These are phyloP conservation scores for Sclerotinia borealis DNA, from an alignment of 2,329 filamentous ascomycete genomes.

Conservation along the genomic window DNA sequence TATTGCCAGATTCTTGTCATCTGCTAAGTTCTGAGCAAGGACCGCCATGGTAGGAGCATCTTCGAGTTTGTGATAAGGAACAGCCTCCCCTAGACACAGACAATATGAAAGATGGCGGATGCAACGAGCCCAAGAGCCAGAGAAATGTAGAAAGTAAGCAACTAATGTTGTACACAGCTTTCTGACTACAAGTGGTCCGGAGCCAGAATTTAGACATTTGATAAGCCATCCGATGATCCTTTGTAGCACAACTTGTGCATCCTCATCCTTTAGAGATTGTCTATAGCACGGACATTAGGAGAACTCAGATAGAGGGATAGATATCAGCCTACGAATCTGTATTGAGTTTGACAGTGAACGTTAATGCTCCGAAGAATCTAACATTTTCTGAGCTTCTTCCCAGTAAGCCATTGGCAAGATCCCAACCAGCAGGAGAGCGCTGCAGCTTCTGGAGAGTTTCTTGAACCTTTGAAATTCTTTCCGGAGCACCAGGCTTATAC, in stretches of 20 bases:
- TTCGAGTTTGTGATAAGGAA: slow-evolving; percentile 44
- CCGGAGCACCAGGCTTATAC: slow-evolving; percentile 40
- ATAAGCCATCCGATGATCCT: slow-evolving; percentile 60
- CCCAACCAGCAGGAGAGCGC: slow-evolving; percentile 75
- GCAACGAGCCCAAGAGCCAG: slow-evolving; percentile 59
- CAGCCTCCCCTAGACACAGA: slow-evolving; percentile 42
- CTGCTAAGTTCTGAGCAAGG: slow-evolving; percentile 41
- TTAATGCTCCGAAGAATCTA: slow-evolving; percentile 88
- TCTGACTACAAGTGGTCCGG: slow-evolving; percentile 56
- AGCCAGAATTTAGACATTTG: slow-evolving; percentile 44
- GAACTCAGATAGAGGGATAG: neutral
- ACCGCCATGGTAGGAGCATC: slow-evolving; percentile 39
- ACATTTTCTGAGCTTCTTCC: slow-evolving; percentile 64
- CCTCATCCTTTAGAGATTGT: slow-evolving; percentile 47
- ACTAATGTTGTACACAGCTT: slow-evolving; percentile 75
- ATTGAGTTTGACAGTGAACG: slow-evolving; percentile 90
- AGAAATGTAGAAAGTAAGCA: slow-evolving; percentile 68
- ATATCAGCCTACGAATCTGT: slow-evolving; percentile 61
- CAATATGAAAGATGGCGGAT: slow-evolving; percentile 58
- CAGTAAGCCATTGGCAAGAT: slow-evolving; percentile 72
- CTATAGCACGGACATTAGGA: slow-evolving; percentile 29
- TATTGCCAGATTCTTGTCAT: slow-evolving; percentile 48
- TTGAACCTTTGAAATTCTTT: slow-evolving; percentile 51
- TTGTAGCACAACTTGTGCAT: slow-evolving; percentile 53
- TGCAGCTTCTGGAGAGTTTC: slow-evolving; percentile 74